Conservation (phyloP, 2,329 filamentous ascomycete species). For the Colletotrichum salicis region DNA sequence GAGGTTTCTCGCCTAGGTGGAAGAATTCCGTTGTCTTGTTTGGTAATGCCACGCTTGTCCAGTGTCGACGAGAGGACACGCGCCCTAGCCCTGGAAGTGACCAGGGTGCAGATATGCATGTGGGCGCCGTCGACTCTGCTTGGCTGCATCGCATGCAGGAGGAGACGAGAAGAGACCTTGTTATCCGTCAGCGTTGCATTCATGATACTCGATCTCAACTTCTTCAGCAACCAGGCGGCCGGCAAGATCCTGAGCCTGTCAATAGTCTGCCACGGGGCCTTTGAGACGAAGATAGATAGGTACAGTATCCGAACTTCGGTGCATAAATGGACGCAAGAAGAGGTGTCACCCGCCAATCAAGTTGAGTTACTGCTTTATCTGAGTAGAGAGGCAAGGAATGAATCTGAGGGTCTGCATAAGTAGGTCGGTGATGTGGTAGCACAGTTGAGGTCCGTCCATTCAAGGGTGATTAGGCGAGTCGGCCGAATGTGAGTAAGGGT, state of each 20-base stretch:
- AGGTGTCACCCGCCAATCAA: background rate
- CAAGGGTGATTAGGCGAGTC: background rate
- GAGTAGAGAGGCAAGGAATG: background rate
- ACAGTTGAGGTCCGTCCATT: background rate
- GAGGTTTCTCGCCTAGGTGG: background rate
- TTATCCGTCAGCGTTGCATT: constrained; percentile 26
- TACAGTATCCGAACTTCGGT: background rate
- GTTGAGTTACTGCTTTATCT: too few relatives aligned
- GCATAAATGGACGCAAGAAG: background rate
- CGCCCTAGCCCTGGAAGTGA: background rate
- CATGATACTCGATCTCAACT: background rate
- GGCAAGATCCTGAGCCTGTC: constrained; percentile 19
- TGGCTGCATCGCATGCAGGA: constrained; percentile 15
- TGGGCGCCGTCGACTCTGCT: background rate
- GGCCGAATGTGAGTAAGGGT: background rate
- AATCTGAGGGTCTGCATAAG: background rate
- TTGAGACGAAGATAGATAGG: background rate
- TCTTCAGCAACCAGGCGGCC: constrained; percentile 19
- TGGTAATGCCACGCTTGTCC: background rate
- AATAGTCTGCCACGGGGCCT: background rate
- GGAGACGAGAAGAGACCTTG: constrained; percentile 5
- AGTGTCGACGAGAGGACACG: background rate
- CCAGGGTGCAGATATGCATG: background rate
- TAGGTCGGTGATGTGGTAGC: background rate
- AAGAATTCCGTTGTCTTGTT: background rate